Percentiles rank a stretch among this genome's conserved stretches.
phyloP scores from a whole-genome alignment of 371 early-diverging fungal genomes.

The Mortierella sp. region DNA sequence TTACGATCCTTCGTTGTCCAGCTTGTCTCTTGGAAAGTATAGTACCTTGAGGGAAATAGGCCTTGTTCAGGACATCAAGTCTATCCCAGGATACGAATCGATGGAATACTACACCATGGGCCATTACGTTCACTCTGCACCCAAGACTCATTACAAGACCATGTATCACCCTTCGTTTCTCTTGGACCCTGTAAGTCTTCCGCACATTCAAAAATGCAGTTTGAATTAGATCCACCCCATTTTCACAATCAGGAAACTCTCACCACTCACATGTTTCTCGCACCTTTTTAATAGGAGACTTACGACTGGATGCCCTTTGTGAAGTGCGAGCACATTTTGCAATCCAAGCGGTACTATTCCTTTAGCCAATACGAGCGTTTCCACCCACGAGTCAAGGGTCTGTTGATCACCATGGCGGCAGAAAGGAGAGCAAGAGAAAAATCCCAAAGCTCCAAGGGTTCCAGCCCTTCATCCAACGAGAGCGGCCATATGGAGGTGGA shows the following conservation, averaged over 20 bases:
- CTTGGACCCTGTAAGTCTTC: slow-evolving; percentile 71
- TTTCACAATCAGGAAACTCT: not conserved
- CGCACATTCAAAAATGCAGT: not conserved
- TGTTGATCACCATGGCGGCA: slow-evolving; percentile 47
- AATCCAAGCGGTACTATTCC: slow-evolving; percentile 55
- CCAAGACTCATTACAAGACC: slow-evolving; percentile 94
- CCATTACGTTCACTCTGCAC: slow-evolving; percentile 89
- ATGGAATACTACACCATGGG: slow-evolving; percentile 72
- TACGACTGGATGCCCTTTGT: slow-evolving; percentile 50
- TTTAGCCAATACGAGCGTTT: slow-evolving; percentile 44
- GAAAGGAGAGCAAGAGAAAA: slow-evolving; percentile 40
- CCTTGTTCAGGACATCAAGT: slow-evolving; percentile 59
- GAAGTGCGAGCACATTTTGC: slow-evolving; percentile 37
- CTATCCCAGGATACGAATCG: slow-evolving; percentile 38
- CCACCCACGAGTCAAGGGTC: slow-evolving; percentile 46
- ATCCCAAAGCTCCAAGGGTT: slow-evolving; percentile 3
- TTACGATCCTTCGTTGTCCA: slow-evolving; percentile 87
- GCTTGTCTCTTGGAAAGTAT: slow-evolving; percentile 87
- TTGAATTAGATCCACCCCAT: not conserved
- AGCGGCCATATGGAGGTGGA: slow-evolving; percentile 33
- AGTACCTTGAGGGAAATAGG: slow-evolving; percentile 87
- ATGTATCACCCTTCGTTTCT: slow-evolving; percentile 88
- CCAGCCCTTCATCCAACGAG: not conserved
- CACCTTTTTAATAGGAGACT: slow-evolving; percentile 34
- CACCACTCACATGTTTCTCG: not conserved